Base-by-base conservation (phyloP, 2,329 filamentous ascomycete genomes). In the Cadophora sp. region DNA sequence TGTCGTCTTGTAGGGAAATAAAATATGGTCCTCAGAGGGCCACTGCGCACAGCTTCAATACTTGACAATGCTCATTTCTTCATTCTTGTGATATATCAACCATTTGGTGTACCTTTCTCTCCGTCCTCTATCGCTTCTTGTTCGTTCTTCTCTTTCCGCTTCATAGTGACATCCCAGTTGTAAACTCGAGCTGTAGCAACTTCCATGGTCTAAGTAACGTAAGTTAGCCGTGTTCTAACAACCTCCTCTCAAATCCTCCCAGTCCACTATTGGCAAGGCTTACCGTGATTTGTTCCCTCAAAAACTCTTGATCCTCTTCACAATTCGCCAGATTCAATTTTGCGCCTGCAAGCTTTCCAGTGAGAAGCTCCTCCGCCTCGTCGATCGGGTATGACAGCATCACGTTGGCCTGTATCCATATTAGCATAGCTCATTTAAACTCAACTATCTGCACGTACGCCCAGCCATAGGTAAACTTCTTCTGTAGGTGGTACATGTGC, bases 121-220 rank as follows among this genome's bases (percentile, higher is more conserved):
- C 75, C 76, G 39, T 74, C 74, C 68, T 77, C 77, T 50, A 73
- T 67, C 4, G 73, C 76, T 22, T 80, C 88, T 70, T 88, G 86
- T 47, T 91, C 89, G 3, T 81, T 84, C 79, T 94, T 96, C 68
- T 97, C 94, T 83, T 97, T 97, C 73, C 96, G 86, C 81, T 96
- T 93, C 83, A 97, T 92, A 51, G 95, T 93, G 4, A 99, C 94
- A 76, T 99, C 96, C 95, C 96, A 98, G 80, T 99, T 99, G 81
- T 99, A 98, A n/a, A 99, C 94, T 71, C 96, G 87, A 24, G 96
- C 96, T 48, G 95, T 94, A 4, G 96, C 96, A 41, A 99, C 96
- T 80, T 99, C 96, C 83, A 99, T 90, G n/a, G 65, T 73, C 71
- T 74, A 60, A 64, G 45, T 13, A 30, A 36, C 14, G 63, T 72